Base-by-base conservation (phyloP, 176 grass and related monocot species). In the Ananas comosus region DNA sequence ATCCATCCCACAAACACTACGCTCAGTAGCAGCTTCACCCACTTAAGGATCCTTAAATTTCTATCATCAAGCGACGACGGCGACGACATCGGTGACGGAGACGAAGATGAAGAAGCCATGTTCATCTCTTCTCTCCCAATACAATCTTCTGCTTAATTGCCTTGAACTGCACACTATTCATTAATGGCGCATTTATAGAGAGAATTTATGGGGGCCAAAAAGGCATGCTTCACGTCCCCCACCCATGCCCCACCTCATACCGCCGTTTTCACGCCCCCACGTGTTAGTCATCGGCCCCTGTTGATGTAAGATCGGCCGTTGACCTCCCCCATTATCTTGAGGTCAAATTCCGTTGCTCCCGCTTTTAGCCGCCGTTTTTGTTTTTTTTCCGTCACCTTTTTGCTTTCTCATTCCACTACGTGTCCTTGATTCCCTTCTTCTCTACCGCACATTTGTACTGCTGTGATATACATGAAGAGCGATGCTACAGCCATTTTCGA, bases 1-100 rank as follows among this genome's bases (percentile, higher is more conserved):
- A 86, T 42, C 88, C 88, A 91, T 18, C 67, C 83, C 0, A 65
- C 65, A 75, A 91, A 86, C 49, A 86, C 78, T 28, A 50, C 22
- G 0, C 33, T 57, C 10, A 64, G 66, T 23, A 85, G 64, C 17
- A 80, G 68, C 50, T 76, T 58, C 56, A 76, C 29, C 48, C 59
- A 11, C 70, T 64, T 71, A 33, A 79, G 33, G 28, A 65, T 27
- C 51, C 51, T 16, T 25, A 21, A 9, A 18, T 63, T 79, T 56
- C 64, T 69, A 8, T 24, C n/a, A 48, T 64, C 11, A 28, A 42
- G 50, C 11, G 51, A 63, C 24, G 50, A 61, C 8, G 50, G 29
- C 1, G 17, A 29, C 25, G 25, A 27, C 25, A 27, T 2, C 25
- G 25, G 25, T 27, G 52, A 56, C 13, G 12, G 52, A 50, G 76